Base-by-base conservation (phyloP, 2,329 filamentous ascomycete genomes). In the Penicillium frequentans region DNA sequence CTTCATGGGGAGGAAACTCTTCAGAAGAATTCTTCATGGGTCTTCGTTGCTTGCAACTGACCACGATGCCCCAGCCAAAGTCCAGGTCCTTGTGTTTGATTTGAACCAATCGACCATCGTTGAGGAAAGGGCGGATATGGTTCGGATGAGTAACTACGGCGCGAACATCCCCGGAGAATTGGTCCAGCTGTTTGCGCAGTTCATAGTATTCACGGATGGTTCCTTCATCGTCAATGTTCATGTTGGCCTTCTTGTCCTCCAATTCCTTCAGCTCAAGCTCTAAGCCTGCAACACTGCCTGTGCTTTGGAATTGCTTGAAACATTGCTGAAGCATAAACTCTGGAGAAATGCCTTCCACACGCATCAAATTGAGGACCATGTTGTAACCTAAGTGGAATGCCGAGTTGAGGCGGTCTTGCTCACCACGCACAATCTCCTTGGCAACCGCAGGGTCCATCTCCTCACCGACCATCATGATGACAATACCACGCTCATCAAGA, bases 401-500 rank as follows among this genome's bases (percentile, higher is more conserved):
- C 3, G 95, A 98, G 77, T 98, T 98, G 29, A 99, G 86, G 65
- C 93, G 92, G 75, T 99, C 96, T 74, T 99, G 95, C 70, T 97
- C 90, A 64, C 95, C 95, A 52, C 95, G 91, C 13, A 99, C 95
- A 66, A 99, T 97, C 62, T 90, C 88, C 76, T 96, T 96, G 43
- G 95, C 93, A n/a, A 89, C 87, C 2, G 91, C 87, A 1, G 95
- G 95, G 69, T 99, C 95, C 80, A 99, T 93, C 78, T 95, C 91
- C 74, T 96, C 90, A 70, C 96, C 90, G 60, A 99, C 90, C 93
- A 99, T 98, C 91, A 99, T 98, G 73, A 99, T 98, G 65, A 99
- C 95, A 66, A 98, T 96, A 84, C 95, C 95, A 64, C 95, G 90
- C 61, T 97, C 93, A 79, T 99, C 95, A 54, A 99, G 89, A 77